A percentile compares a stretch with the other conserved stretches of the same genome.
These are phyloP conservation scores for Pichia sp. DNA, from an alignment of 1,139 yeast species.

Conservation along the genomic window DNA sequence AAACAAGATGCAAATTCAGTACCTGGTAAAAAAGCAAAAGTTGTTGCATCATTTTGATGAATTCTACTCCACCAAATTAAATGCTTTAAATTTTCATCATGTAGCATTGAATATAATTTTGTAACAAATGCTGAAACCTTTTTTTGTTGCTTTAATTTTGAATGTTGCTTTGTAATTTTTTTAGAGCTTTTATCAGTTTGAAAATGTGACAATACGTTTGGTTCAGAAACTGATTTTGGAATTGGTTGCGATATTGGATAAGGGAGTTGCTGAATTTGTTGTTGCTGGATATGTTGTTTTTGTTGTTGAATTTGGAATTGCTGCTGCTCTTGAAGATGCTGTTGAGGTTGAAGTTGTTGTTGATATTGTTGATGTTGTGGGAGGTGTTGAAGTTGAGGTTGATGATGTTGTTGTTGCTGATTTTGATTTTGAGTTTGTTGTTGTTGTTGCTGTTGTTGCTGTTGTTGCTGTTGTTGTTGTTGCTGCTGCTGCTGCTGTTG, in stretches of 20 bases:
- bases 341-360: background rate
- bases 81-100: conserved; percentile 44
- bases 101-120: conserved; percentile 54
- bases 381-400: background rate
- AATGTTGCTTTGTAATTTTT: conserved; percentile 1
- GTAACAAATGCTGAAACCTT: conserved; percentile 62
- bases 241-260: background rate
- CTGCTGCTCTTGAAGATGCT: background rate
- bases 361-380: background rate
- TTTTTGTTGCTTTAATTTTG: conserved; percentile 9
- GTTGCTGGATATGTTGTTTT: background rate
- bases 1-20: conserved; percentile 58
- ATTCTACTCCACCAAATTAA: conserved; percentile 77
- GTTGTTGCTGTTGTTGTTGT: conserved; percentile 41
- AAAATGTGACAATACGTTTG: conserved; percentile 1
- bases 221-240: background rate
- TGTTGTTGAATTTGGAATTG: background rate
- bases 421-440: background rate
- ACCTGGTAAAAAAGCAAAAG: conserved; percentile 59
- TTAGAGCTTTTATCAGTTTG: conserved; percentile 3
- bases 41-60: conserved; percentile 45
- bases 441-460: conserved; percentile 39
- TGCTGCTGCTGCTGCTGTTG: background rate
- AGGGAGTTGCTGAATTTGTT: background rate
- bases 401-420: conserved; percentile 3